Base-by-base conservation (phyloP, 148 eudicot species). In the Mesembryanthemum crystallinum region DNA sequence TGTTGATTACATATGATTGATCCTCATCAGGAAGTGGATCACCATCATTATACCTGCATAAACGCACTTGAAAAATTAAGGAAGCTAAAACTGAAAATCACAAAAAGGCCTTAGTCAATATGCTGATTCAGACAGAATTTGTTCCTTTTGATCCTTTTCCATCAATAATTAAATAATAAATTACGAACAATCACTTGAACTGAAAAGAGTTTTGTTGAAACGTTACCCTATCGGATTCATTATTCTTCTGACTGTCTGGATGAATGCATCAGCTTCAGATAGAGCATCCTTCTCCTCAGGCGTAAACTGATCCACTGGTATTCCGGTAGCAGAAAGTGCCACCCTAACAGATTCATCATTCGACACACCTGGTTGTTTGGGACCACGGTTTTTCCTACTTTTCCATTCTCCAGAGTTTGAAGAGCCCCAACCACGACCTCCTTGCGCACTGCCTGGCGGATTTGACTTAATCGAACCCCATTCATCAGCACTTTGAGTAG, bases 21-120 rank as follows among this genome's bases (percentile, higher is more conserved):
- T 95, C 96, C 24, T 95, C 97, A 72, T 84, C 76, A 37, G 92
- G 76, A 65, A 95, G 82, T 25, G 91, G 96, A 82, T 90, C 96
- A 39, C 96, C 97, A 70, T 92, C 97, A 73, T 78, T 87, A 85
- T 86, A 88, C 89, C 98, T 95, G 63, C 85, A 84, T 55, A 33
- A 23, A 76, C 77, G 61, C 28, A 78, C 49, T 67, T 28, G 67
- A 29, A 49, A 62, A 21, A 66, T 78, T 43, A 83, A 75, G 60
- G 13, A 25, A 15, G 35, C 52, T 6, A 13, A 72, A 37, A 61
- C 39, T 13, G 39, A 25, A 32, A 12, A 20, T 47, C 1, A n/a
- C n/a, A 39, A 6, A 45, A 45, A 8, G 14, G 1, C 11, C 49
- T 1, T 45, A 1, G 14, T 2, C 14, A 45, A 8, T 45, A 45